Evolutionary conservation across 352 stramenopile genomes (phyloP).

Genomic region (Phytopythium boreale): DNA sequence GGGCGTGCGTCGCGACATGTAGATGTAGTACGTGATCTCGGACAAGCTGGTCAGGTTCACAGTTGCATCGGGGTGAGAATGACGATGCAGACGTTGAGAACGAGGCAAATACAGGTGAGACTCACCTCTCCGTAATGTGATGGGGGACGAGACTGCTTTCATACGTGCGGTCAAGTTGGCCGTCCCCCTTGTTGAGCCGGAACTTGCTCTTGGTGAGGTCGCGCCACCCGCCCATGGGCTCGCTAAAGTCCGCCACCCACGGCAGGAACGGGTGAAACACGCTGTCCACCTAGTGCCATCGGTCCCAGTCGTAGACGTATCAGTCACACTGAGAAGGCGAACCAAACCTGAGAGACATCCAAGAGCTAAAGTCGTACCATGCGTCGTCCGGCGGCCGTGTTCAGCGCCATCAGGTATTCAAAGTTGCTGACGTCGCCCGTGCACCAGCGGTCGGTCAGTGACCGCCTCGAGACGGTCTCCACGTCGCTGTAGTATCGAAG

Average conservation of each 20-base stretch:
- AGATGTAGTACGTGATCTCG: conserved; percentile 96
- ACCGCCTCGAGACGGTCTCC: conserved; percentile 18
- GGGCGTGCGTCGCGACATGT: conserved; percentile 90
- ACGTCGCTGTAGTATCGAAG: conserved; percentile 16
- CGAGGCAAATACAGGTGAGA: background rate
- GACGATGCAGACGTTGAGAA: background rate
- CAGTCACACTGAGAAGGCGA: background rate
- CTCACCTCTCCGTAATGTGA: conserved; percentile 91
- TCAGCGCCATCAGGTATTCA: conserved; percentile 93
- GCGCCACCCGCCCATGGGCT: conserved; percentile 59
- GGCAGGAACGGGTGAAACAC: conserved; percentile 93
- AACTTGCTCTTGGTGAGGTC: conserved; percentile 94
- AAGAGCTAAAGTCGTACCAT: conserved; percentile 33
- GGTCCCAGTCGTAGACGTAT: background rate
- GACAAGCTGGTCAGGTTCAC: conserved; percentile 48
- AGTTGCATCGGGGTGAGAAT: background rate
- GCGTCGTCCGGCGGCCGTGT: conserved; percentile 84
- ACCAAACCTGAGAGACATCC: background rate
- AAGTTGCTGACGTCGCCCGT: conserved; percentile 89
- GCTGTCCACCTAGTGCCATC: conserved; percentile 40
- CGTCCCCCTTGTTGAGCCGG: conserved; percentile 93
- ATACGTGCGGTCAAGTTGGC: conserved; percentile 90
- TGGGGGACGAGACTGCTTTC: conserved; percentile 84
- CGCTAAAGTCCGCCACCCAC: conserved; percentile 93
- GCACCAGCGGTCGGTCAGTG: conserved; percentile 88